These are phyloP conservation scores for Waltergamsia citrina DNA, from an alignment of 2,329 filamentous ascomycete species.

Conservation along the genomic window DNA sequence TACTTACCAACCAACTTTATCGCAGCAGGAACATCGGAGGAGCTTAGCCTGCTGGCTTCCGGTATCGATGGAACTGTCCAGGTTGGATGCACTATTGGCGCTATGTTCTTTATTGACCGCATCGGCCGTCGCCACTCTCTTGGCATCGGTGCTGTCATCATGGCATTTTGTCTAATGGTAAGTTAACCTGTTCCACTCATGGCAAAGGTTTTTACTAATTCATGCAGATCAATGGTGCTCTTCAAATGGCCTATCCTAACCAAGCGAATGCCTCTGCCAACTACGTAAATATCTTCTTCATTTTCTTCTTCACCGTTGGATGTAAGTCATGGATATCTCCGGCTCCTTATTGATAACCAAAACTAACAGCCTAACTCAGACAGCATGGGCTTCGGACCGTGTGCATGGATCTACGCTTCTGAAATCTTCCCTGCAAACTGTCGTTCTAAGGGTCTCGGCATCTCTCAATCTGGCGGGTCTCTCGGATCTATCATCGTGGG, in stretches of 20 bases:
- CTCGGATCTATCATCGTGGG: constrained; percentile 10
- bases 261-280: constrained; percentile 9
- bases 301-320: constrained; percentile 11
- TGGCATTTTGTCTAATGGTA: constrained; percentile 18
- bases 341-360: neutral
- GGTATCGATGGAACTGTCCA: constrained; percentile 23
- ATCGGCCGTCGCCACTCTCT: constrained; percentile 19
- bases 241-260: constrained; percentile 9
- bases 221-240: constrained; percentile 13
- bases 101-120: constrained; percentile 21
- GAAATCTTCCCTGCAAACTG: constrained; percentile 11
- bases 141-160: constrained; percentile 18
- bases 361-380: constrained; percentile 6
- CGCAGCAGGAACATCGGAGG: constrained; percentile 17
- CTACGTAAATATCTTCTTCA: constrained; percentile 12
- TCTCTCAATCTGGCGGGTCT: constrained; percentile 10
- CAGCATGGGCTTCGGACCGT: constrained; percentile 11
- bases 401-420: constrained; percentile 11
- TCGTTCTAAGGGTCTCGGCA: constrained; percentile 10
- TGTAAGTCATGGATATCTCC: constrained; percentile 2
- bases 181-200: neutral
- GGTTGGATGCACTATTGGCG: constrained; percentile 21
- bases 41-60: constrained; percentile 18
- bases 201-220: neutral
- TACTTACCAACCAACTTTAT: constrained; percentile 23